Evolutionary conservation across 2,329 filamentous ascomycete genomes (phyloP).

Genomic region (Calonectria honghensis): DNA sequence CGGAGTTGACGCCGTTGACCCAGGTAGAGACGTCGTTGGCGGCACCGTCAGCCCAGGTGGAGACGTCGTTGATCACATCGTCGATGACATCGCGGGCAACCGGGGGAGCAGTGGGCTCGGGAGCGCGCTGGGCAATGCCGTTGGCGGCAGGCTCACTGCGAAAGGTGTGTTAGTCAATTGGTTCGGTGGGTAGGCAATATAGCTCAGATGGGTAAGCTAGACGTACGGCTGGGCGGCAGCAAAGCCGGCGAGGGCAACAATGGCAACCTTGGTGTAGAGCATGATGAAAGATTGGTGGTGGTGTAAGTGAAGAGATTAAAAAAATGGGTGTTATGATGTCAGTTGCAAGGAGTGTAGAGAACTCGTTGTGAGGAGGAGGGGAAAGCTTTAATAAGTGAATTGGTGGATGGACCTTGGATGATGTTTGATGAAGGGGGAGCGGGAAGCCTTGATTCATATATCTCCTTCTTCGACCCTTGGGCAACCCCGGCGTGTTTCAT

Average conservation of each 20-base stretch:
- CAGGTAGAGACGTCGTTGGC: slow-evolving; percentile 36
- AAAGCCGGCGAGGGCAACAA: slow-evolving; percentile 47
- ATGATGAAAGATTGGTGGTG: slow-evolving; percentile 39
- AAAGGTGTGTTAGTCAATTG: slow-evolving; percentile 25
- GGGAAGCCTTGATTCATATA: slow-evolving; percentile 23
- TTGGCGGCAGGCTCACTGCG: slow-evolving; percentile 18
- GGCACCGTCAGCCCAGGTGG: slow-evolving; percentile 30
- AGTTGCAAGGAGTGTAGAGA: not conserved
- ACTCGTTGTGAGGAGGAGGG: not conserved
- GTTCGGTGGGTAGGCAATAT: not conserved
- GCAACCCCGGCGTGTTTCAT: slow-evolving; percentile 25
- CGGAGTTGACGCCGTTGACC: slow-evolving; percentile 7
- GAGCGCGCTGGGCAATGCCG: slow-evolving; percentile 22
- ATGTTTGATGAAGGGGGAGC: slow-evolving; percentile 22
- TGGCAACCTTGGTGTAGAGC: slow-evolving; percentile 51
- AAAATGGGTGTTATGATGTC: not conserved
- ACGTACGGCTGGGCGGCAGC: slow-evolving; percentile 38
- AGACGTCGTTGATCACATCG: slow-evolving; percentile 38
- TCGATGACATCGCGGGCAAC: slow-evolving; percentile 45
- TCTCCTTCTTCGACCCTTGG: not conserved
- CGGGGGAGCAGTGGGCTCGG: slow-evolving; percentile 41
- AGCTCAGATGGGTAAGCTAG: too few relatives aligned
- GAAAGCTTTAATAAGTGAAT: slow-evolving; percentile 10
- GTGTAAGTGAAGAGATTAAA: not conserved
- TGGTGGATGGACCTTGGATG: slow-evolving; percentile 13